Base-by-base conservation (phyloP, 441 rosid genomes). In the Jatropha podagrica region DNA sequence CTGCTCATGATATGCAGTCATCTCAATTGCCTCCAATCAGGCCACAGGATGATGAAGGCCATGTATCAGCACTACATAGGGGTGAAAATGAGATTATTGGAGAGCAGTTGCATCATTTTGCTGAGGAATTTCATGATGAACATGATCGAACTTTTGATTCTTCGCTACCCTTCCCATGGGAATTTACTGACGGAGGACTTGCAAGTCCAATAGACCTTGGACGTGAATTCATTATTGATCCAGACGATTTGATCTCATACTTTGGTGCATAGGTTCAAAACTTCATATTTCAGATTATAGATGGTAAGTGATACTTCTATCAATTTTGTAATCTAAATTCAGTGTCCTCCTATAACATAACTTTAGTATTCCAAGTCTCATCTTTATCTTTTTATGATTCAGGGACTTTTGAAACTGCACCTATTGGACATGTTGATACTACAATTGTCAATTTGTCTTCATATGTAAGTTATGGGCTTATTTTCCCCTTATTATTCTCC, bases 141-240 rank as follows among this genome's bases (percentile, higher is more conserved):
- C 94, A 87, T 77, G 92, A 88, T 8, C 81, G 87, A 65, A 83
- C 81, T 65, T 82, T 87, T 78, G 92, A 83, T 71, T 87, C 93
- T 74, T 90, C 95, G 0, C 81, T 88, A n/a, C 76, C 78, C 83
- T 77, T 86, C 75, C 6, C 89, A 40, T 79, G 86, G 66, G 90
- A 88, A 74, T 87, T 74, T 56, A 56, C 32, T 32, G 32, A 56
- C 49, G 87, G 76, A 75, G 77, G 69, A 54, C 73, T 86, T 52
- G 48, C 72, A 62, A 84, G 86, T 75, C 87, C 88, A 15, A 78
- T 77, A 64, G 55, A 77, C 79, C 56, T 86, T 55, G 84, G 32
- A 32, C 32, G 32, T 32, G 32, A 81, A 77, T 15, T 80, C 81
- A 60, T n/a, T 67, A 32, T 77, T 80, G 44, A 68, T 17, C 56